Conservation (phyloP, 768 basidiomycete species). For the Trametes villosa region DNA sequence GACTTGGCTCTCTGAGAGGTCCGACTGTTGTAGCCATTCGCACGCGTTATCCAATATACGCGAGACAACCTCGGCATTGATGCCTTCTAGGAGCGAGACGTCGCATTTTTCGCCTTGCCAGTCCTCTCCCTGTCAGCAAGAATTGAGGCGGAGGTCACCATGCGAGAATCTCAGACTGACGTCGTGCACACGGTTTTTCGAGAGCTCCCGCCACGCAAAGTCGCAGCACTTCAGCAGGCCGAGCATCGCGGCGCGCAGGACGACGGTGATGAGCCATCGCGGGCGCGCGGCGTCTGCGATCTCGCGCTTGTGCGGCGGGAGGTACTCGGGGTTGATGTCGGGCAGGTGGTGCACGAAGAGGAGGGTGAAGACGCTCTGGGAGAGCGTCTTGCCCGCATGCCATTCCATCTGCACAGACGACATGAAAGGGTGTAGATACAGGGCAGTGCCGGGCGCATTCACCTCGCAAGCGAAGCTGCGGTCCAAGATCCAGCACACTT, state of each 20-base stretch:
- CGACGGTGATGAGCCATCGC: slow-evolving; percentile 63
- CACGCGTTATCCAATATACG: slow-evolving; percentile 62
- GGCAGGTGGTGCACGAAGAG: slow-evolving; percentile 69
- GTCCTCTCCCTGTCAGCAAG: slow-evolving; percentile 69
- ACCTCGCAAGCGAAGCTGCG: slow-evolving; percentile 80
- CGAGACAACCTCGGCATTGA: slow-evolving; percentile 57
- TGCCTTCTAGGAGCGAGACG: slow-evolving; percentile 69
- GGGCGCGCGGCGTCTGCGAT: slow-evolving; percentile 53
- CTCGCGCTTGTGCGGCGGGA: slow-evolving; percentile 46
- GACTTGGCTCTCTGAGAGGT: slow-evolving; percentile 21
- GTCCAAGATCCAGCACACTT: slow-evolving; percentile 90
- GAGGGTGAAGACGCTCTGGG: slow-evolving; percentile 83
- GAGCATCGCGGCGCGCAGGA: slow-evolving; percentile 67
- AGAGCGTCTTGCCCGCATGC: slow-evolving; percentile 83
- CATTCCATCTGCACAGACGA: slow-evolving; percentile 71
- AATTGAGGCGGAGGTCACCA: neutral
- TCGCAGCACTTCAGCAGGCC: slow-evolving; percentile 83
- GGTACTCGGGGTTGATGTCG: slow-evolving; percentile 61
- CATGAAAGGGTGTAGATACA: slow-evolving; percentile 21
- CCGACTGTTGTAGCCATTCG: slow-evolving; percentile 52
- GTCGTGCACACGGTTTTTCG: slow-evolving; percentile 76
- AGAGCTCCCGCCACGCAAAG: slow-evolving; percentile 79
- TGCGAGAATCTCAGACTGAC: slow-evolving; percentile 45
- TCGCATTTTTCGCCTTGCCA: slow-evolving; percentile 92
- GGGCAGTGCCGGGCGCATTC: slow-evolving; percentile 27